Conservation (phyloP, 176 grass and related monocot genomes). For the Oryza coarctata region DNA sequence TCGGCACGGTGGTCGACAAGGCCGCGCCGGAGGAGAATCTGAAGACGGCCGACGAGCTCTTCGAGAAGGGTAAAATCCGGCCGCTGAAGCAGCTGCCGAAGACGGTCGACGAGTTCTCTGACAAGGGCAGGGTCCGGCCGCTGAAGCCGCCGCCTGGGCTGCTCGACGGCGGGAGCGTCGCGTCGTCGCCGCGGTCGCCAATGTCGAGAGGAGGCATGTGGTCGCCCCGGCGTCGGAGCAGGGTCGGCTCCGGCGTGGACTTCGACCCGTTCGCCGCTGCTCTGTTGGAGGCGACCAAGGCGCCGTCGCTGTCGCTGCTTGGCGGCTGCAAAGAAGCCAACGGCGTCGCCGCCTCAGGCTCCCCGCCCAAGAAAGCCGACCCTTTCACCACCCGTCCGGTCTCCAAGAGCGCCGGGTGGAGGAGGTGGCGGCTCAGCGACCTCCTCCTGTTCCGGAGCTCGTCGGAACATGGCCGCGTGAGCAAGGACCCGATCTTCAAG, state of each 20-base stretch:
- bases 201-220: conserved; percentile 34
- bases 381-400: neutral
- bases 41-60: conserved; percentile 63
- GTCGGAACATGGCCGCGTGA: conserved; percentile 50
- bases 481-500: conserved; percentile 53
- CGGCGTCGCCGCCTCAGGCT: neutral
- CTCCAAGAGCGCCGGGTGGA: conserved; percentile 50
- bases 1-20: conserved; percentile 46
- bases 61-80: conserved; percentile 58
- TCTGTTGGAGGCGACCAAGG: conserved; percentile 63
- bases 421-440: conserved; percentile 71
- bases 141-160: conserved; percentile 87
- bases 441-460: conserved; percentile 85
- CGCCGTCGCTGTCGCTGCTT: conserved; percentile 64
- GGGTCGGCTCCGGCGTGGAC: conserved; percentile 57
- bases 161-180: conserved; percentile 45
- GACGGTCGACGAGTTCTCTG: conserved; percentile 50
- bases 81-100: conserved; percentile 52
- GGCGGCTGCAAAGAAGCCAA: conserved; percentile 25
- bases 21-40: conserved; percentile 28
- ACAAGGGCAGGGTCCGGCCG: conserved; percentile 56
- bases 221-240: conserved; percentile 49
- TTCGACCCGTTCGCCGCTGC: conserved; percentile 88
- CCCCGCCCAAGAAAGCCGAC: conserved; percentile 11
- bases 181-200: conserved; percentile 57